Base-by-base conservation (phyloP, 2,329 filamentous ascomycete genomes). In the Cladosporium sp. region DNA sequence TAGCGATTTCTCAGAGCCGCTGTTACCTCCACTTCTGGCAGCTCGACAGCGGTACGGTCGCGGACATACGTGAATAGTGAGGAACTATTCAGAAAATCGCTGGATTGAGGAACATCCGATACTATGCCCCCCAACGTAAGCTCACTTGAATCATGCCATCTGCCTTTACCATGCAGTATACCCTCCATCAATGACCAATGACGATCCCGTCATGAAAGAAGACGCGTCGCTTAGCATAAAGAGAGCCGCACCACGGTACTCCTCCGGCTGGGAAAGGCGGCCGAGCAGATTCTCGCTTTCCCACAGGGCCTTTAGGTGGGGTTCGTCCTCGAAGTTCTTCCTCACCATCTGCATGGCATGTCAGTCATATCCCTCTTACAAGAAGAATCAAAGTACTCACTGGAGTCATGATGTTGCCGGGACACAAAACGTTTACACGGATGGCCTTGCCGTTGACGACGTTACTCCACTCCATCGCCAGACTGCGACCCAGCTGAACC, bases 391-490 rank as follows among this genome's bases (percentile, higher is more conserved):
- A 8, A 14, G 8, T 8, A 49, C 54, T 55, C 43, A 63, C 58
- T 3, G 66, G 65, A 4, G 67, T 70, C 33, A 66, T 45, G 52
- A 69, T 67, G 43, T 69, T 63, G 3, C 67, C 67, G 1, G 67
- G 67, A 46, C 60, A 63, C 4, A 70, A 45, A 10, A 54, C 54
- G 51, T 70, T 70, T 13, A 68, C 62, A 3, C 67, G 59, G 38
- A 70, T 70, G 2, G 56, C 53, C 9, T 56, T 57, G 32, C 60
- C 59, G 18, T 60, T 66, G 50, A 56, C 60, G 38, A 70, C 68
- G 28, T 68, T 70, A 45, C 69, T 76, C 77, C 72, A 80, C 63
- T 81, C 78, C 58, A 77, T 77, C 0, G 78, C 75, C 28, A 81
- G 65, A 9, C 70, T 76, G 19, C 77, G 71, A 1, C 70, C 68